Percentiles rank a stretch among this genome's conserved stretches.
phyloP scores from a whole-genome alignment of 1,284 basidiomycete genomes.

The Cystobasidium pallidum region DNA sequence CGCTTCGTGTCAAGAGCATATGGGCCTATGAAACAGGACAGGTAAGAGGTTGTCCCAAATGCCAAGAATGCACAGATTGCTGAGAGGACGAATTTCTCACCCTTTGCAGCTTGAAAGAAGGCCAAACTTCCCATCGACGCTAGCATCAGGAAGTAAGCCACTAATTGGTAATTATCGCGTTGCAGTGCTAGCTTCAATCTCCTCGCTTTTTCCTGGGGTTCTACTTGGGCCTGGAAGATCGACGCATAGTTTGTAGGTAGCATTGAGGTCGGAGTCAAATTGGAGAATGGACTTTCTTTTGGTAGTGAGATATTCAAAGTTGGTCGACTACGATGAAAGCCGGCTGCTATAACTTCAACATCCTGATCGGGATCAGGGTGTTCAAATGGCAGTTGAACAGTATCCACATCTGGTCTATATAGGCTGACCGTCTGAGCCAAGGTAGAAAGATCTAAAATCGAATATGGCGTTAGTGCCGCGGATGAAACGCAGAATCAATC shows the following conservation, averaged over 20 bases:
- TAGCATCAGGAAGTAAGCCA: constrained; percentile 16
- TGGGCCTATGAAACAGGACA: neutral
- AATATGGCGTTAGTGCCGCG: neutral
- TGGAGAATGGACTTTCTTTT: constrained; percentile 14
- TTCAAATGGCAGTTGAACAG: neutral
- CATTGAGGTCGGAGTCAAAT: constrained; percentile 1
- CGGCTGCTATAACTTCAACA: constrained; percentile 1
- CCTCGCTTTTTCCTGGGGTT: constrained; percentile 14
- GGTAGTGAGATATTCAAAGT: neutral
- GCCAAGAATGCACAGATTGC: too few species aligned
- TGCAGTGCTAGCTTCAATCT: constrained; percentile 6
- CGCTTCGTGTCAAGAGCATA: neutral
- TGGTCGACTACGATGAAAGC: neutral
- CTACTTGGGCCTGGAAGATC: constrained; percentile 4
- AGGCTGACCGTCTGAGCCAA: neutral
- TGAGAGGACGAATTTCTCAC: neutral
- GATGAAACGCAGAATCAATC: too few species aligned
- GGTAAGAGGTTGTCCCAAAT: too few species aligned
- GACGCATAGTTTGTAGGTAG: constrained; percentile 2
- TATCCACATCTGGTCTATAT: neutral
- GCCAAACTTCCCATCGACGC: constrained; percentile 7
- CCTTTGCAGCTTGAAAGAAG: constrained; percentile 18
- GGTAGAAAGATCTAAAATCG: neutral
- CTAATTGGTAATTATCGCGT: constrained; percentile 3
- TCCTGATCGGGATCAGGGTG: neutral